Base-by-base conservation (phyloP, 352 stramenopile genomes). In the Globisporangium echinulatum region DNA sequence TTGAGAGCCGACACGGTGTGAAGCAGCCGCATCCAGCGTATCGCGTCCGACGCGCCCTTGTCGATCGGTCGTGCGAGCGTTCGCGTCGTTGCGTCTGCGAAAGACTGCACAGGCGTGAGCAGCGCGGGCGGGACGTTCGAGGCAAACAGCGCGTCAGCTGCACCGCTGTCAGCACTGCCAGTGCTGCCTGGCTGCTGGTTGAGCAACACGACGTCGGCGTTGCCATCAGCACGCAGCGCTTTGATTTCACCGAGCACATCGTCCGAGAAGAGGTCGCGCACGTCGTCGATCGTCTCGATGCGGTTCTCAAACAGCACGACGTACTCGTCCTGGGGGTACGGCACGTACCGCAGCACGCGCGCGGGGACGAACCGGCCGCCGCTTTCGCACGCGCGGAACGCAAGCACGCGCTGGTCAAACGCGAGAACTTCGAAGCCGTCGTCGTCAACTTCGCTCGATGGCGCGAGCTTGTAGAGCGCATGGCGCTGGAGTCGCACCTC, bases 391-490 rank as follows among this genome's bases (percentile, higher is more conserved):
- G 61, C 62, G 11, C 82, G 79, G 58, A 86, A 89, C 43, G 79
- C 82, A 46, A 91, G 67, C 8, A 91, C 78, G 4, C 71, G 81
- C 52, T 91, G 75, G 14, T 83, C 75, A 42, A 74, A 91, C 19
- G 67, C 61, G 7, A 91, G 63, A 15, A 81, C 65, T 36, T 88
- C 75, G 7, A 74, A 67, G 33, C 67, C 74, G 37, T 86, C 64
- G 40, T 80, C 66, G 10, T 79, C 72, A 4, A 87, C 54, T 14
- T 85, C 74, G 10, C 75, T 74, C 5, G 77, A 77, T 7, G 70
- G 56, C 4, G 66, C 67, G n/a, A 89, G 48, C 44, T 89, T 91
- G 52, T 75, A 68, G 5, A 91, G 36, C 15, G 76, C 66, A 37
- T 68, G 79, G 7, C 79, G 70, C 49, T 76, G 72, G n/a, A 88